Base-by-base conservation (phyloP, 305 asterid genomes). In the Salvia sclarea region DNA sequence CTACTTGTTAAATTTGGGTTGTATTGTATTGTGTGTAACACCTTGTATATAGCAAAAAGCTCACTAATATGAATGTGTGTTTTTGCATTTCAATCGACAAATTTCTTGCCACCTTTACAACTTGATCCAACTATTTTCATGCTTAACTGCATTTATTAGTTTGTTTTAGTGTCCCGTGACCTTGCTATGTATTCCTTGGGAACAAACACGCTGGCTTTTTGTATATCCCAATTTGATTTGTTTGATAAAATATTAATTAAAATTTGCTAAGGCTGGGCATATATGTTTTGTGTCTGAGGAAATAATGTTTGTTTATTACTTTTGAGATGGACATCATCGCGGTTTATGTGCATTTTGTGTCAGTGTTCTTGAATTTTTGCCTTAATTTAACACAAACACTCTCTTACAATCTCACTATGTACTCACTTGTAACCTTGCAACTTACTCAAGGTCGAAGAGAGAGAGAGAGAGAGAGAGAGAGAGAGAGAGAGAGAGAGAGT, bases 231-330 rank as follows among this genome's bases (percentile, higher is more conserved):
- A 74, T 74, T 71, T 69, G 20, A 66, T 75, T 80, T 76, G 56
- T 77, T 79, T 73, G 58, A 48, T 11, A 1, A 8, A 49, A 62
- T 64, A 66, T 68, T 10, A 25, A 66, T 68, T 10, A 25, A 66
- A 69, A 67, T 33, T 40, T 50, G 61, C 18, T 20, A 56, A 33
- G 53, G 59, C 61, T 70, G 81, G 78, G 71, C 73, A 77, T 38
- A 38, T 38, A 38, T 80, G 76, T 75, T 33, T 70, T 66, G 78
- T 77, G 77, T 75, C 77, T 64, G 63, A 71, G 61, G 61, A 75
- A 63, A 38, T 56, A 67, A 33, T 58, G 54, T 41, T 76, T 75
- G 65, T 77, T 79, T 70, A 67, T 64, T 73, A 56, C 75, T 73
- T 76, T 78, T 72, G 71, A 76, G 81, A 60, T 59, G 52, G 67